Conservation (phyloP, 225 moss, liverwort and hornwort genomes). For the Straminergon stramineum region DNA sequence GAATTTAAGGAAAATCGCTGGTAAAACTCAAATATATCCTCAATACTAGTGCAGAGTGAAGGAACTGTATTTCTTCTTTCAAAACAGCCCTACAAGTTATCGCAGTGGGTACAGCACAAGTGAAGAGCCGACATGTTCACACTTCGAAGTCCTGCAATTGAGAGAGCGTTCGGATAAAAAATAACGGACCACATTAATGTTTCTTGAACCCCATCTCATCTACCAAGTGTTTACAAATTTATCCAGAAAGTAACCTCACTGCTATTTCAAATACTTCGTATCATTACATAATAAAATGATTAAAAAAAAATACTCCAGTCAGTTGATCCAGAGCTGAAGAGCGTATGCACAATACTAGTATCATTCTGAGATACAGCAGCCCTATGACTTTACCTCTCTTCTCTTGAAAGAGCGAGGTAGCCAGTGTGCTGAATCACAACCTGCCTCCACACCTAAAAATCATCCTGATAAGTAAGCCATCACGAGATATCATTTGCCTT, state of each 20-base stretch:
- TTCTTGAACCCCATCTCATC: not conserved
- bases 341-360: not conserved
- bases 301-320: not conserved
- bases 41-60: not conserved
- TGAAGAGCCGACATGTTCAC: too few relatives aligned
- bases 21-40: rapidly evolving
- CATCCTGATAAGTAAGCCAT: not conserved
- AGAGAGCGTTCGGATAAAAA: not conserved
- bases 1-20: not conserved
- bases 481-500: not conserved
- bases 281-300: slow-evolving; percentile 1
- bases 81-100: too few relatives aligned
- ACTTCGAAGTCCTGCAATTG: too few relatives aligned
- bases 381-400: too few relatives aligned
- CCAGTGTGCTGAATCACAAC: not conserved
- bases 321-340: not conserved
- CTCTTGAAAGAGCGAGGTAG: not conserved
- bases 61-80: too few relatives aligned
- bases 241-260: not conserved
- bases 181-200: not conserved
- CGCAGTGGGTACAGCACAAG: not conserved
- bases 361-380: not conserved
- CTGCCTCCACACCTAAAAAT: not conserved
- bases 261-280: not conserved
- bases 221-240: not conserved